phyloP scores from a whole-genome alignment of 1,139 yeast genomes.

The Diutina pseudorugosa region DNA sequence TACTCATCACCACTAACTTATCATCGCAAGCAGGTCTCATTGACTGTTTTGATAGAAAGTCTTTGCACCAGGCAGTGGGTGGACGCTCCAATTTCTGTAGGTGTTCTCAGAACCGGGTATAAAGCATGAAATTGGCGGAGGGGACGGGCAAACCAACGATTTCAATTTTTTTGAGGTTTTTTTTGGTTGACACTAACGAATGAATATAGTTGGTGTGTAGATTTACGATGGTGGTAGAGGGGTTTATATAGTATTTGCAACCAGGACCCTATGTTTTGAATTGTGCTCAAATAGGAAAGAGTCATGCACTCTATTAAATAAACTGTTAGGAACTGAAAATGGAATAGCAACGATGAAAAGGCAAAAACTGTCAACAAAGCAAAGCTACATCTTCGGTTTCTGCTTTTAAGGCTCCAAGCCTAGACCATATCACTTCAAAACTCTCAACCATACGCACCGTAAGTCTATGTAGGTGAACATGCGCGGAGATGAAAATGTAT shows the following conservation, averaged over 20 bases:
- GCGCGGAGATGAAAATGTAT: too few species aligned
- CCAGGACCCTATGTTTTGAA: background rate
- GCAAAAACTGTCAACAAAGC: background rate
- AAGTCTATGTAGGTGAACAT: background rate
- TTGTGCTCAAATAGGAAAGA: background rate
- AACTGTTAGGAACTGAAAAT: background rate
- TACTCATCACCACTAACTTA: background rate
- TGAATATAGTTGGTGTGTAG: background rate
- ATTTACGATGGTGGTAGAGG: background rate
- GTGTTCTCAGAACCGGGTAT: background rate
- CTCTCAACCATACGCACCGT: background rate
- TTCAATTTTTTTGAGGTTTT: background rate
- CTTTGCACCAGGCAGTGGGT: background rate
- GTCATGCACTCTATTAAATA: background rate
- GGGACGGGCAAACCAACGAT: background rate
- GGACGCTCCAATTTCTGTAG: background rate
- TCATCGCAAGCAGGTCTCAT: background rate
- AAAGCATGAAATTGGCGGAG: background rate
- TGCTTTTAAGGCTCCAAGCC: background rate
- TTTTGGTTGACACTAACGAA: conserved; percentile 1
- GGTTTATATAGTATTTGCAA: conserved; percentile 3
- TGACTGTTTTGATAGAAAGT: background rate
- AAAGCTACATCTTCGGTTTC: background rate
- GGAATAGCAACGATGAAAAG: background rate
- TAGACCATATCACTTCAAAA: background rate